Evolutionary conservation across 768 basidiomycete genomes (phyloP).

Genomic region (Piloderma croceum): DNA sequence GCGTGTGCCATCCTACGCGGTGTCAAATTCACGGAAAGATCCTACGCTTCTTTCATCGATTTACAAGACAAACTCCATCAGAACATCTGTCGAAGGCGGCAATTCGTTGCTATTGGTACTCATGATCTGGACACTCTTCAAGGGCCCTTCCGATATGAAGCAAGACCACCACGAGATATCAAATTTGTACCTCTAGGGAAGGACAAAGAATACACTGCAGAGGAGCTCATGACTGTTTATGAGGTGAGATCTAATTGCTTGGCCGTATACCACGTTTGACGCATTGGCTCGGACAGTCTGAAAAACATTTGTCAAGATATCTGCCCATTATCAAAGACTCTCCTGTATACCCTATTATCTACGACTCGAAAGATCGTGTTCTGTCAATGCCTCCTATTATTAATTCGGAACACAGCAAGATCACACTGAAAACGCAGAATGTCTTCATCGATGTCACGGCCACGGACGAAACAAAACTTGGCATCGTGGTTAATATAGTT

Average conservation of each 20-base stretch:
- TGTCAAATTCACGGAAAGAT: constrained; percentile 78
- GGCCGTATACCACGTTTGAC: too few species aligned
- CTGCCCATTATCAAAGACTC: constrained; percentile 91
- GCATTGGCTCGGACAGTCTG: constrained; percentile 51
- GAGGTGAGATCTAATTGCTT: constrained; percentile 49
- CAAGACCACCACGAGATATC: constrained; percentile 78
- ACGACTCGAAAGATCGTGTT: constrained; percentile 82
- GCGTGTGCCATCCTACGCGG: constrained; percentile 89
- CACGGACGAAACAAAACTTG: constrained; percentile 93
- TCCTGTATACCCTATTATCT: constrained; percentile 96
- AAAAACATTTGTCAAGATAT: constrained; percentile 86
- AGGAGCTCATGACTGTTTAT: constrained; percentile 89
- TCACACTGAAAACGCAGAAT: constrained; percentile 87
- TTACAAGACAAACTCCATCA: constrained; percentile 99
- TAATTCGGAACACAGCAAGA: constrained; percentile 96
- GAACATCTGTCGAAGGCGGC: constrained; percentile 86
- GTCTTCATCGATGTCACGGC: constrained; percentile 97
- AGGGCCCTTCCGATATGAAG: constrained; percentile 85
- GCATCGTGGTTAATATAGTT: constrained; percentile 92
- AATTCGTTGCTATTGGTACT: constrained; percentile 93
- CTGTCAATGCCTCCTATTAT: constrained; percentile 98
- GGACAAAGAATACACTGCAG: constrained; percentile 71
- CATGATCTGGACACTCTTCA: constrained; percentile 91
- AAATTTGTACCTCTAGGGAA: constrained; percentile 88
- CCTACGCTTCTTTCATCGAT: constrained; percentile 96